Conservation (phyloP, 495 filamentous ascomycete species). For the Aspergillus diversus region DNA sequence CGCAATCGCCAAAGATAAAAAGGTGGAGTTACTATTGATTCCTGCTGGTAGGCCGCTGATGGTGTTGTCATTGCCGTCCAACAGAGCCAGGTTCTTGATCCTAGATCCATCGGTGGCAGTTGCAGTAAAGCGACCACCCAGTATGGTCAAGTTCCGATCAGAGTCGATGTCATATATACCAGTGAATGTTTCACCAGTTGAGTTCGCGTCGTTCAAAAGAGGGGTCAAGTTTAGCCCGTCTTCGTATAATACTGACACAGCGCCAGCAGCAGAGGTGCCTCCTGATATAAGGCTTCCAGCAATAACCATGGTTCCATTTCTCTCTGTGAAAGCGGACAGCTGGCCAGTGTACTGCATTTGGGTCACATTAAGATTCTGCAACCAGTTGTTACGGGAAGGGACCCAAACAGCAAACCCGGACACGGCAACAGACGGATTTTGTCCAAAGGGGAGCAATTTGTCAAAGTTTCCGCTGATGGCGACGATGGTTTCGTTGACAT, state of each 20-base stretch:
- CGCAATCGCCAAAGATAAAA: slow-evolving; percentile 70
- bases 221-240: slow-evolving; percentile 51
- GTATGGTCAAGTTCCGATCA: slow-evolving; percentile 77
- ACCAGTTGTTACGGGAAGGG: slow-evolving; percentile 85
- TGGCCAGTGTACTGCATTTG: slow-evolving; percentile 69
- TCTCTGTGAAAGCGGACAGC: slow-evolving; percentile 66
- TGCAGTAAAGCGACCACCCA: slow-evolving; percentile 86
- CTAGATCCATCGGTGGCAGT: slow-evolving; percentile 67
- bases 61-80: slow-evolving; percentile 64
- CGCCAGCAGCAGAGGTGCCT: slow-evolving; percentile 67
- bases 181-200: slow-evolving; percentile 67
- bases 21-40: slow-evolving; percentile 70
- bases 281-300: slow-evolving; percentile 78
- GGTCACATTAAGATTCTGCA: slow-evolving; percentile 75
- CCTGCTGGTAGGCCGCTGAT: slow-evolving; percentile 72
- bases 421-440: slow-evolving; percentile 60
- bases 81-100: slow-evolving; percentile 77
- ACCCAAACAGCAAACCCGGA: slow-evolving; percentile 91
- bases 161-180: slow-evolving; percentile 75
- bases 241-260: slow-evolving; percentile 60
- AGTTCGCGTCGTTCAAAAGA: slow-evolving; percentile 66
- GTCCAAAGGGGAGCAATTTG: slow-evolving; percentile 66
- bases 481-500: slow-evolving; percentile 71
- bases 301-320: slow-evolving; percentile 68
- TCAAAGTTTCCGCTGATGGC: slow-evolving; percentile 82